phyloP scores from a whole-genome alignment of 2,329 filamentous ascomycete species.

The Pestalotiopsis sp. region DNA sequence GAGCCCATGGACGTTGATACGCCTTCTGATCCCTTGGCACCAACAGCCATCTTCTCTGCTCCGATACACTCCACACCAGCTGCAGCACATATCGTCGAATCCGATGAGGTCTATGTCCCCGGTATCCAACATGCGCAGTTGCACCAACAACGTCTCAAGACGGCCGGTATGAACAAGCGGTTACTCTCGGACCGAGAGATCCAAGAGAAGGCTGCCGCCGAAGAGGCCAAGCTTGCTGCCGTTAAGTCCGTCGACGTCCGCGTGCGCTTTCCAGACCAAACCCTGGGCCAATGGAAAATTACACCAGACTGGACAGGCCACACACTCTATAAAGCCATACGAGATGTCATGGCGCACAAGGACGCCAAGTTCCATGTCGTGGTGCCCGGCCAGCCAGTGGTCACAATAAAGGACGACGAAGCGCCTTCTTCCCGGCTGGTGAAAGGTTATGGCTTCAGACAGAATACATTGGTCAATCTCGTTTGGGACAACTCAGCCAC shows the following conservation, averaged over 20 bases:
- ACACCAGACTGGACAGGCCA: constrained; percentile 68
- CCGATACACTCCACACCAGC: constrained; percentile 74
- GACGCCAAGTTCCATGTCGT: constrained; percentile 73
- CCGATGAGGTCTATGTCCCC: constrained; percentile 76
- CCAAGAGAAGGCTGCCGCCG: constrained; percentile 67
- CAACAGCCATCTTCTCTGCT: constrained; percentile 76
- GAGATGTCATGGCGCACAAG: constrained; percentile 67
- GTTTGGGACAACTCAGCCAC: constrained; percentile 70
- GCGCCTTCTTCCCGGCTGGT: constrained; percentile 61
- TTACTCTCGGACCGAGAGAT: constrained; percentile 84
- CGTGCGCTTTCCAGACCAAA: constrained; percentile 87
- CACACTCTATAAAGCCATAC: constrained; percentile 75
- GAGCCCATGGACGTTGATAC: constrained; percentile 32
- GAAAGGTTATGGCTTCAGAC: constrained; percentile 69
- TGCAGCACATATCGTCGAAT: constrained; percentile 68
- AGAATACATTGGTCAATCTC: constrained; percentile 75
- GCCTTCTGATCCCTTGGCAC: constrained; percentile 35
- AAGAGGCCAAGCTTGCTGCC: constrained; percentile 65
- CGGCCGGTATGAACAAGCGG: constrained; percentile 70
- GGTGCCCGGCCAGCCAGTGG: constrained; percentile 57
- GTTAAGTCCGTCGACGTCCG: constrained; percentile 74
- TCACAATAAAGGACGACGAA: constrained; percentile 45
- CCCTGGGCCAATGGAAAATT: constrained; percentile 74
- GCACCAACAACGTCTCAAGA: constrained; percentile 69
- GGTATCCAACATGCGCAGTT: constrained; percentile 76